Base-by-base conservation (phyloP, 148 eudicot genomes). In the Arbutus unedo region DNA sequence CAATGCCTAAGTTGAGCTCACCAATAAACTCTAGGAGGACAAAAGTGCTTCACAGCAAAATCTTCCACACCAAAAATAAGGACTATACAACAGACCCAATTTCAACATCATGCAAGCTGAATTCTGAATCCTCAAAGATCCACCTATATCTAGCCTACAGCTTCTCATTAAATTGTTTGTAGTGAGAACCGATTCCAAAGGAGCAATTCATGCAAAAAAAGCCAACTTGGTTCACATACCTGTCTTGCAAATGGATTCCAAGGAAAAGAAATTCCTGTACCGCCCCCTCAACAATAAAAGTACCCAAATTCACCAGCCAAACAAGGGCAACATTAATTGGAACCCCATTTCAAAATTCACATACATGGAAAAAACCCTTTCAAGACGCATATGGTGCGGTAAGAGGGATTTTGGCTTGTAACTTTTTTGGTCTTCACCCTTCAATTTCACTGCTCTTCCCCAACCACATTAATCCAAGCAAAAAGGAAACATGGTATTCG, bases 231-330 rank as follows among this genome's bases (percentile, higher is more conserved):
- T 64, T 64, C 5, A 64, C 41, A 15, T 13, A 64, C 70, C 70
- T 64, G 70, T 64, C 68, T 62, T 21, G 31, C 68, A 62, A 62
- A 62, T 8, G 68, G 38, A 62, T 62, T 62, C 68, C 68, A 62
- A 21, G 4, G 38, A 62, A 62, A 18, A 3, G 64, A 59, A 59
- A 59, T 21, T 62, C 68, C 67, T 1, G 4, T 62, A 8, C 67
- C 68, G 21, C 25, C 25, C 10, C 25, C 25, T n/a, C 11, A 10
- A 60, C 66, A 60, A n/a, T 60, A 60, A 0, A 62, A 8, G 68
- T 21, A 21, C 31, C 31, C 68, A n/a, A 60, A 15, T n/a, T 60
- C 23, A 60, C 31, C 3, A 9, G n/a, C 68, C 38, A 62, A 21
- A 11, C 21, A 62, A 8, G 8, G 68, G 68, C 31, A 21, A 21